Base-by-base conservation (phyloP, 1,284 basidiomycete genomes). In the Grifola frondosa region DNA sequence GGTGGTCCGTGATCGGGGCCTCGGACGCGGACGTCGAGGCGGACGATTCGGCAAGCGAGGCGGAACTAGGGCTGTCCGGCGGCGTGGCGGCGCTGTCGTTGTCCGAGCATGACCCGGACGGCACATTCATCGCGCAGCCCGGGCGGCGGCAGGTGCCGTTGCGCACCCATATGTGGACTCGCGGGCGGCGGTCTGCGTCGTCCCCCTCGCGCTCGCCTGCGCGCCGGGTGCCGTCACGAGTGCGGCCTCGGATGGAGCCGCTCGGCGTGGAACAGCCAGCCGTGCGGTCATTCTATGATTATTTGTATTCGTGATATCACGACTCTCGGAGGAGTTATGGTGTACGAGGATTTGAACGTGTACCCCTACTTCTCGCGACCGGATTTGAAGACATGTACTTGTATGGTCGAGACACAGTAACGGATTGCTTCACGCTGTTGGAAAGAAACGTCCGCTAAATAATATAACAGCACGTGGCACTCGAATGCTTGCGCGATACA, bases 171-270 rank as follows among this genome's bases (percentile, higher is more conserved):
- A 41, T 61, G 16, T 57, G 63, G 44, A 61, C 62, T 17, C 50
- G 59, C 10, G 57, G 57, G 41, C 49, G 62, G 24, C 49, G 64
- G 29, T 48, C 60, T 13, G 58, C 61, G 19, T 69, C 69, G 5
- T 56, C 69, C 9, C 69, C 70, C n/a, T 71, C 73, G 13, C 62
- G 67, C 31, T 70, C 71, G 1, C 70, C 72, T 4, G 62, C 59
- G 15, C 54, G 72, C 35, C 50, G 65, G 40, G 30, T 53, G 9
- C 44, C 60, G 5, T 53, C 54, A 42, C 56, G 63, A 30, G 46
- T 35, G 21, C 45, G 43, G 12, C 48, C 43, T 9, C 43, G 50
- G 31, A 33, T 40, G 24, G 54, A 60, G 28, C 46, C 50, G 12
- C 46, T 34, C 13, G 40, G 30, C 31, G 29, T 23, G 26, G 43